Conservation (phyloP, 192 early-diverging fungal genomes). For the Coemansia sp. region DNA sequence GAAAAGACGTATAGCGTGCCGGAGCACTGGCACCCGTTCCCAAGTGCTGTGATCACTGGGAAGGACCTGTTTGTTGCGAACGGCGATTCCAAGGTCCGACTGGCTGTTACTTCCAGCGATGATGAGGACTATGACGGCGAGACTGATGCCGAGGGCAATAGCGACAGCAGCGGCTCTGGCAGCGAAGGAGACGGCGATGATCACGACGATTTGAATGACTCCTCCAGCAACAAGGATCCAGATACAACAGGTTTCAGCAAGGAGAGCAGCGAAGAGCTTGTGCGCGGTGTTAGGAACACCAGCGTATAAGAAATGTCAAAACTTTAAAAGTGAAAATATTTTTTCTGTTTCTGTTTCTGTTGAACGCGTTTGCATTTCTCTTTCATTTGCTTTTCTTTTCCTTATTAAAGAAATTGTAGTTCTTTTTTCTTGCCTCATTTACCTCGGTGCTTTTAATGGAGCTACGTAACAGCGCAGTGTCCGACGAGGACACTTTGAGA, state of each 20-base stretch:
- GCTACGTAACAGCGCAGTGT: constrained; percentile 26
- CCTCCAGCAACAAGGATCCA: neutral
- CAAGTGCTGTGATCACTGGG: constrained; percentile 33
- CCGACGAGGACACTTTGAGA: constrained; percentile 5
- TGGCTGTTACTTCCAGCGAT: constrained; percentile 38
- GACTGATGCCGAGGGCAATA: constrained; percentile 1
- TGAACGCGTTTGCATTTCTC: neutral
- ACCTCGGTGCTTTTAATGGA: constrained; percentile 11
- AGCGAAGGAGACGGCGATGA: neutral
- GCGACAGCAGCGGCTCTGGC: neutral
- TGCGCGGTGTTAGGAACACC: constrained; percentile 13
- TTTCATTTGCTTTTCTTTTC: neutral
- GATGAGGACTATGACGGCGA: constrained; percentile 25
- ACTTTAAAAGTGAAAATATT: too few species aligned
- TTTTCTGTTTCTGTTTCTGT: neutral
- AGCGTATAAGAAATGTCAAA: neutral
- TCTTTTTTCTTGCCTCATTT: neutral
- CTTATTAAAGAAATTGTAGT: neutral
- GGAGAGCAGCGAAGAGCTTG: constrained; percentile 18
- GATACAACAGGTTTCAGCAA: neutral
- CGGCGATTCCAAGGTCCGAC: constrained; percentile 26
- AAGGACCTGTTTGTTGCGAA: constrained; percentile 44
- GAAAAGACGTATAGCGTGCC: constrained; percentile 31
- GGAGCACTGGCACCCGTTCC: constrained; percentile 49
- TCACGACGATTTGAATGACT: too few species aligned